Conservation (phyloP, 805 yeast genomes). For the Metschnikowia vanudenii region DNA sequence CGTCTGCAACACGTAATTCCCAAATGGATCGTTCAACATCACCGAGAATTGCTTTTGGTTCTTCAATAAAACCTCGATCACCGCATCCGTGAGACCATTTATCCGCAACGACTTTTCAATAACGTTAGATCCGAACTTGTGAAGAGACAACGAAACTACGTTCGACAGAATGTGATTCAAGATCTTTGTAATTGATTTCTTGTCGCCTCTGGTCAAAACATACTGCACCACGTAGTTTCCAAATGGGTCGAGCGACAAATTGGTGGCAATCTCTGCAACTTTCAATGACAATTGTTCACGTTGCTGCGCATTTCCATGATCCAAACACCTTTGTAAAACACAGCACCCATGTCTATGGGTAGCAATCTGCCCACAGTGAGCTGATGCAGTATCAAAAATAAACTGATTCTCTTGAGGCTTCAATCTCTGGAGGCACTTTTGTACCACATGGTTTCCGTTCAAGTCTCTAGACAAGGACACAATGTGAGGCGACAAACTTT, state of each 20-base stretch:
- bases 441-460: conserved; percentile 96
- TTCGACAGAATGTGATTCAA: conserved; percentile 37
- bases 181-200: conserved; percentile 30
- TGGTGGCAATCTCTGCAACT: conserved; percentile 67
- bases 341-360: conserved; percentile 96
- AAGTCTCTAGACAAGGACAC: conserved; percentile 81
- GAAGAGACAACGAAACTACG: conserved; percentile 49
- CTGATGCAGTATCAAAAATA: conserved; percentile 81
- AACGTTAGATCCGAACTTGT: conserved; percentile 61
- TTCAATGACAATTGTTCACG: conserved; percentile 61
- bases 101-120: conserved; percentile 56
- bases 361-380: conserved; percentile 74
- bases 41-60: conserved; percentile 36
- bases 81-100: conserved; percentile 43
- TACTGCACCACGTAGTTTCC: conserved; percentile 98
- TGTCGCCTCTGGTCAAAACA: conserved; percentile 57
- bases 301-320: conserved; percentile 76
- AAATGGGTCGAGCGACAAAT: conserved; percentile 83
- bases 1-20: conserved; percentile 60
- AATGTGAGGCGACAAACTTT: conserved; percentile 63
- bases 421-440: conserved; percentile 80
- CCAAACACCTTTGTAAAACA: conserved; percentile 91
- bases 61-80: conserved; percentile 43
- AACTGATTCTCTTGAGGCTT: conserved; percentile 72
- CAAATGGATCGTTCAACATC: conserved; percentile 56